Conservation (phyloP, 306 rosid species). For the Trifolium dubium region DNA sequence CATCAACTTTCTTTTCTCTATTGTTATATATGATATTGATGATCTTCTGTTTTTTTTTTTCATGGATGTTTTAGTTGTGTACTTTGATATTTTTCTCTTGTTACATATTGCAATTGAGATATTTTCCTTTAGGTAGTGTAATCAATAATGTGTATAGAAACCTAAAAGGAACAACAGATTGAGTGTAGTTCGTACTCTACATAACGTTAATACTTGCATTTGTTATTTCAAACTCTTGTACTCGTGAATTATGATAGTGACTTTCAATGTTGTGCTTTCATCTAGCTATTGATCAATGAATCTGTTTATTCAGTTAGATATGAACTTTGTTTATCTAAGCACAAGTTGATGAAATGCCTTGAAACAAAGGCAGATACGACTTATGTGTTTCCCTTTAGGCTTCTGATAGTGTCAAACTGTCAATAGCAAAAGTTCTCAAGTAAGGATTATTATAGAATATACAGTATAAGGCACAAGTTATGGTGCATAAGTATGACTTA, state of each 20-base stretch:
- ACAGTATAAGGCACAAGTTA: too few species aligned
- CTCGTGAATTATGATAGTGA: background rate
- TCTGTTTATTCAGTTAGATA: background rate
- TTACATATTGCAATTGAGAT: background rate
- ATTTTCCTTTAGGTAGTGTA: background rate
- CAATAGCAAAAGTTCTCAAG: too few species aligned
- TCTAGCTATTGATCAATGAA: constrained; percentile 4
- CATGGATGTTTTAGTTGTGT: constrained; percentile 1
- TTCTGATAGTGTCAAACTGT: too few species aligned
- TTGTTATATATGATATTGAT: background rate
- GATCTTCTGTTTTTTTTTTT: constrained; percentile 20
- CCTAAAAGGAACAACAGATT: background rate
- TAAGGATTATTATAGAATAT: too few species aligned
- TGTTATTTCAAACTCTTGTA: background rate
- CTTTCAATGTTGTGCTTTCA: background rate
- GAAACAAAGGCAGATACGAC: background rate
- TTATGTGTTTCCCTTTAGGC: background rate
- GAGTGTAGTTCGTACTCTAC: constrained; percentile 6
- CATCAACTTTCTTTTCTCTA: constrained; percentile 21
- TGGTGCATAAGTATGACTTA: too few species aligned
- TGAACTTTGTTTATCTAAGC: background rate
- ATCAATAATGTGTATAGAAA: constrained; percentile 3
- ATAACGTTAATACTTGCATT: background rate
- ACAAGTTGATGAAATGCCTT: background rate
- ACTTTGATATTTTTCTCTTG: constrained; percentile 3